These are phyloP conservation scores for Leptographium galeiforme DNA, from an alignment of 2,329 filamentous ascomycete genomes.

Conservation along the genomic window DNA sequence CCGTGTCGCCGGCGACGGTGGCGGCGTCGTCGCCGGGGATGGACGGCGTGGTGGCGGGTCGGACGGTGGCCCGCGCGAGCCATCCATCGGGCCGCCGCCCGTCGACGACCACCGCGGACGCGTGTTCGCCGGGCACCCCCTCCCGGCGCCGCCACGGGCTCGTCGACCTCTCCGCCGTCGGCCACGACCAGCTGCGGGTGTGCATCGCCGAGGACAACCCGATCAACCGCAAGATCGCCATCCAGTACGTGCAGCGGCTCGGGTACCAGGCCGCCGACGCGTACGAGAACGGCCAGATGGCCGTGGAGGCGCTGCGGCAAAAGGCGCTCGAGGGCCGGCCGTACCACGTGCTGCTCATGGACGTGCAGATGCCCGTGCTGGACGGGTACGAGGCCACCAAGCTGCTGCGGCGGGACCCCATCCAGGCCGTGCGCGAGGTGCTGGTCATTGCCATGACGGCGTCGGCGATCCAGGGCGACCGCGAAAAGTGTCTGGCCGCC, in stretches of 20 bases:
- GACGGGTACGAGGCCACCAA: conserved; percentile 89
- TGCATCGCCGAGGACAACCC: conserved; percentile 93
- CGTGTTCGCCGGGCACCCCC: not conserved
- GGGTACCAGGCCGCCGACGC: conserved; percentile 73
- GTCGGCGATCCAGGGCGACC: conserved; percentile 82
- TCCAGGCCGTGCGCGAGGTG: conserved; percentile 65
- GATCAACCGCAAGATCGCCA: conserved; percentile 89
- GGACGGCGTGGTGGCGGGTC: not conserved
- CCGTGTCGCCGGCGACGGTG: not conserved
- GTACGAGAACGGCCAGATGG: conserved; percentile 79
- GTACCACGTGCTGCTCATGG: conserved; percentile 89
- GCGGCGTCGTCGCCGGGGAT: not conserved
- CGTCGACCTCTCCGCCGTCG: conserved; percentile 57
- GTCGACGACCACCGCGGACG: too few species aligned
- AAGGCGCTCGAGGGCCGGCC: conserved; percentile 59
- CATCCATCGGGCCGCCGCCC: too few species aligned
- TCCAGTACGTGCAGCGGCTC: conserved; percentile 76
- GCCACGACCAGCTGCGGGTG: conserved; percentile 66
- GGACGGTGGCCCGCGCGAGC: not conserved
- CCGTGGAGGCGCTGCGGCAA: conserved; percentile 69
- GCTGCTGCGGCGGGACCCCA: conserved; percentile 61
- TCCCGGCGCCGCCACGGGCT: conserved; percentile 24
- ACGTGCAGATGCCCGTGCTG: conserved; percentile 88
- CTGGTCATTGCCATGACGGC: conserved; percentile 98
- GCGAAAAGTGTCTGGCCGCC: conserved; percentile 87